phyloP scores from a whole-genome alignment of 805 yeast genomes.

The Huiozyma sinensis region DNA sequence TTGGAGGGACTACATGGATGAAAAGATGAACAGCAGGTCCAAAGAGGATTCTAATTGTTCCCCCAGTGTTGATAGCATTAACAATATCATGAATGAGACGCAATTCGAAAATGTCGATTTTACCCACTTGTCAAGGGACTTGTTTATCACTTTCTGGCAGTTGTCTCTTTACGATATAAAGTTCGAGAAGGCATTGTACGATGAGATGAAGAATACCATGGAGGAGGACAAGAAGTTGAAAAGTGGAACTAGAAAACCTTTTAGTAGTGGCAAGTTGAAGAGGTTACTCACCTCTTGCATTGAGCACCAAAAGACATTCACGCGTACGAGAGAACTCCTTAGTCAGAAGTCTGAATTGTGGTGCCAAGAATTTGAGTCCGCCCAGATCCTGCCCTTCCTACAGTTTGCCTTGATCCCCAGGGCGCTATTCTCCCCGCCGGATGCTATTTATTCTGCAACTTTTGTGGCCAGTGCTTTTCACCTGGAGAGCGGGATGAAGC shows the following conservation, averaged over 20 bases:
- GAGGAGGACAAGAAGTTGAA: constrained; percentile 9
- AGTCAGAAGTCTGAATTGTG: constrained; percentile 7
- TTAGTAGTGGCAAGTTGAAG: constrained; percentile 9
- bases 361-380: constrained; percentile 8
- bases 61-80: background rate
- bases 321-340: constrained; percentile 6
- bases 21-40: constrained; percentile 11
- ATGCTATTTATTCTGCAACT: constrained; percentile 59
- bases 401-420: constrained; percentile 68
- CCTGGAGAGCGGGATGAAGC: constrained; percentile 30
- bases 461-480: constrained; percentile 47
- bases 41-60: constrained; percentile 1
- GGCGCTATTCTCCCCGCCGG: constrained; percentile 66
- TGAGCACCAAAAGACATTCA: constrained; percentile 15
- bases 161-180: constrained; percentile 61
- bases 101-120: constrained; percentile 17
- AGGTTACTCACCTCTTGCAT: constrained; percentile 11
- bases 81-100: constrained; percentile 6
- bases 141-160: constrained; percentile 64
- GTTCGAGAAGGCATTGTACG: constrained; percentile 41
- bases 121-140: constrained; percentile 26
- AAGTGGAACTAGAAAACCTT: constrained; percentile 12
- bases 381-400: constrained; percentile 33
- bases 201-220: constrained; percentile 26
- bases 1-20: constrained; percentile 48